Evolutionary conservation across 2,329 filamentous ascomycete genomes (phyloP), one percentile per base, ranked within the genome.

Genomic region (Beauveria scarabaeidicola): DNA sequence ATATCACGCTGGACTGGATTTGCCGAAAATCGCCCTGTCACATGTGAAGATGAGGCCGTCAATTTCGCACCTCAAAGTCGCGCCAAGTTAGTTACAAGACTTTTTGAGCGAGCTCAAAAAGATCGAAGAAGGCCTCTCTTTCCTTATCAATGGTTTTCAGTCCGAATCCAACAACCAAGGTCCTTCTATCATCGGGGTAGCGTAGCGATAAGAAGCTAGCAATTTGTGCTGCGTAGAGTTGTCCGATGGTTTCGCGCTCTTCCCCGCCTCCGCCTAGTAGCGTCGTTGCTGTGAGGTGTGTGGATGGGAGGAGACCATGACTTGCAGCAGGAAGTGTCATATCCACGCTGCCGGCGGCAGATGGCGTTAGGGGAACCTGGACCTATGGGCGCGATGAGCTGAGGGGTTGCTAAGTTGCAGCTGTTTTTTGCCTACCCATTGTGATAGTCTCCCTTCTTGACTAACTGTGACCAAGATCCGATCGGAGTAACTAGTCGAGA

Each of bases 381-480:
- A 91, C 81, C 88, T 91, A 46, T 6, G 19, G 46, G 0, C 6
- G 2, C 62, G 15, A 67, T 63, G 10, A 52, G 50, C 5, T 21
- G 9, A 43, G 8, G 5, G 13, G 4, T 41, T 15, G 5, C 76
- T 58, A 9, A 17, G 19, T 21, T 36, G 32, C 32, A n/a, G 3
- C 6, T 10, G 3, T 13, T 5, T 8, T 3, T 13, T 27, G 7
- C 76, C 58, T 78, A 97, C 91, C 94, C 94, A 99, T 79, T 97
- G 94, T 21, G 90, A 89, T 51, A 97, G 76, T 61, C 87, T 83
- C 7, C 92, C 93, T 62, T 87, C 83, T 75, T 97, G 94, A 0
- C 89, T 90, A 61, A 97, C 81, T 1, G 91, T 97, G 63, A 99
- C 78, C 66, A 99, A 76, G 67, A 99, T 91, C 74, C 91, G 96